Base-by-base conservation (phyloP, 2,329 filamentous ascomycete genomes). In the Colletotrichum cereale region DNA sequence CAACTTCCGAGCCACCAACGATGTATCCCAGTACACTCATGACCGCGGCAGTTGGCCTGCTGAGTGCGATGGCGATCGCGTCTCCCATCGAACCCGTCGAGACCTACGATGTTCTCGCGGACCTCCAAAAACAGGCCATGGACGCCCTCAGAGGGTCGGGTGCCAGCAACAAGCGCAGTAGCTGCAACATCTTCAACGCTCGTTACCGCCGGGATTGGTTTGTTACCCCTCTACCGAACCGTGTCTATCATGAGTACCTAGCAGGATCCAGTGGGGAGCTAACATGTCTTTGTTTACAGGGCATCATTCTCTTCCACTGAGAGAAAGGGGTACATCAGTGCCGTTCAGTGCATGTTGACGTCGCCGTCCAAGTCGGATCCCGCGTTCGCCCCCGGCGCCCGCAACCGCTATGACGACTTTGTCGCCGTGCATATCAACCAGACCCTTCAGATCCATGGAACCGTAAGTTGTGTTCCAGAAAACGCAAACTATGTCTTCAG, bases 381-480 rank as follows among this genome's bases (percentile, higher is more conserved):
- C 21, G 36, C 29, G 34, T 56, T 65, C 24, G 67, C 66, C 21
- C 71, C 67, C 2, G 74, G 67, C n/a, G 73, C 68, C 18, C 66
- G 67, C 2, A 74, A 57, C 53, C 62, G 70, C 0, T 74, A 70
- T 18, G 73, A 75, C 52, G 74, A 75, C 44, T 75, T 75, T n/a
- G 73, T 75, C n/a, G 74, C 71, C 21, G 67, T 74, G 50, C 74
- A 74, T 44, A 69, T 74, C 7, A 63, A 70, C 24, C 72, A 66
- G 42, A 73, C 70, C 2, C 8, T n/a, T 8, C 34, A 34, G 34
- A 73, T 73, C 8, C 70, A 73, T 5, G 70, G 66, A 38, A 71
- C 71, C 2, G 73, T 73, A 61, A 70, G 69, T 12, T 12, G 29
- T 24, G 3, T 42, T 38, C 1, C 5, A 21, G n/a, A 0, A n/a